Conservation (phyloP, 306 rosid species). For the Cicer judaicum region DNA sequence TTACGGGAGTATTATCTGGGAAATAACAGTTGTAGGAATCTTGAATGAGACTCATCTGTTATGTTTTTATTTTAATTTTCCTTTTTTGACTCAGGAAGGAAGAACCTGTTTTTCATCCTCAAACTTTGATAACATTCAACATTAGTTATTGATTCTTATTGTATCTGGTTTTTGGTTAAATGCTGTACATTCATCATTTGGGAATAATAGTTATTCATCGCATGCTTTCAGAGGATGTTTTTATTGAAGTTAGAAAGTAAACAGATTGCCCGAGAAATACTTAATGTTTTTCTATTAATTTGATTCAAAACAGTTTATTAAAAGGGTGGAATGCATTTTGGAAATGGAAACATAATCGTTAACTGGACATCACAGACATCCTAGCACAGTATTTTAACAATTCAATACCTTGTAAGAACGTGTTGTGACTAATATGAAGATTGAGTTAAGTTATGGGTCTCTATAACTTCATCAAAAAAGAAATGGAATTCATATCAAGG, state of each 20-base stretch:
- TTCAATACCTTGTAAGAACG: too few relatives aligned
- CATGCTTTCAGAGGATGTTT: not conserved
- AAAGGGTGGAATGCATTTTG: not conserved
- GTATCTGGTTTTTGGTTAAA: conserved; percentile 33
- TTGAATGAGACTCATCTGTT: conserved; percentile 35
- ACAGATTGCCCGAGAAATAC: not conserved
- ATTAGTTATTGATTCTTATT: conserved; percentile 37
- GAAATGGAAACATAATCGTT: not conserved
- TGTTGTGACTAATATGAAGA: too few relatives aligned
- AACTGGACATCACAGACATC: not conserved
- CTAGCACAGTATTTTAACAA: too few relatives aligned
- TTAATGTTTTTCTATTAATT: not conserved
- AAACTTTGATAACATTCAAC: conserved; percentile 11
- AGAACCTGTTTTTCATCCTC: conserved; percentile 25
- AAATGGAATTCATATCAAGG: too few relatives aligned
- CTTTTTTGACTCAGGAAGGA: conserved; percentile 24
- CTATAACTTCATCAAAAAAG: too few relatives aligned
- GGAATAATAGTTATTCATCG: not conserved
- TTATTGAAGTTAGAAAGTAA: not conserved
- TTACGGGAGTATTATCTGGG: conserved; percentile 27
- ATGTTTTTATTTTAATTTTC: conserved; percentile 30
- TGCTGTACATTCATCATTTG: conserved; percentile 26
- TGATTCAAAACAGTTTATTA: not conserved
- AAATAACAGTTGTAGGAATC: conserved; percentile 36
- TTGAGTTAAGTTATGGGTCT: too few relatives aligned